A percentile compares a stretch with the other conserved stretches of the same genome.
Conservation (phyloP, 1,139 yeast species). For the Zygosaccharomyces pseudobailii region DNA sequence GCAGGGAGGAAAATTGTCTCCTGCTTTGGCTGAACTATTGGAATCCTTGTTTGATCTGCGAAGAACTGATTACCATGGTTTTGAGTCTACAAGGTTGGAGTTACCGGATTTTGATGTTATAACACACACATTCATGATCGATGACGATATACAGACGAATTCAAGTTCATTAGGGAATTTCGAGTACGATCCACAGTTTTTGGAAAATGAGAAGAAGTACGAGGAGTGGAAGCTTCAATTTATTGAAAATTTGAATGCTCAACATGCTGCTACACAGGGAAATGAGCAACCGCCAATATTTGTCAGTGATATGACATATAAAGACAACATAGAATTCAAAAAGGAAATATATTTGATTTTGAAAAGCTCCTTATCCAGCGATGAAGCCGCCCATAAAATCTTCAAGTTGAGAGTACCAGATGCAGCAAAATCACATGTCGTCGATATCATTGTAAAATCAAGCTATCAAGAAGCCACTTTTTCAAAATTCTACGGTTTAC, state of each 20-base stretch:
- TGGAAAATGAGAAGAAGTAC: slow-evolving; percentile 46
- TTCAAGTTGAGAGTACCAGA: slow-evolving; percentile 45
- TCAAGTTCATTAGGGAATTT: slow-evolving; percentile 50
- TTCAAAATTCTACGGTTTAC: slow-evolving; percentile 77
- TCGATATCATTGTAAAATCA: slow-evolving; percentile 75
- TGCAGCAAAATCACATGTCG: slow-evolving; percentile 43
- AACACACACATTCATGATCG: slow-evolving; percentile 57
- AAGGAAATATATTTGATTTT: slow-evolving; percentile 75
- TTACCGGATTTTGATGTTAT: slow-evolving; percentile 24
- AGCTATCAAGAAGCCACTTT: slow-evolving; percentile 87
- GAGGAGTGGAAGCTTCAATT: slow-evolving; percentile 27
- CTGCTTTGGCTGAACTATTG: slow-evolving; percentile 45
- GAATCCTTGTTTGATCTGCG: slow-evolving; percentile 51
- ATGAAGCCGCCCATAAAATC: slow-evolving; percentile 88
- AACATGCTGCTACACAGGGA: slow-evolving; percentile 13
- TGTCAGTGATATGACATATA: slow-evolving; percentile 59
- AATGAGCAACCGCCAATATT: slow-evolving; percentile 17
- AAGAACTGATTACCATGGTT: slow-evolving; percentile 44
- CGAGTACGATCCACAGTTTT: slow-evolving; percentile 49
- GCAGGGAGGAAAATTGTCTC: slow-evolving; percentile 49
- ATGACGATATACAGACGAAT: slow-evolving; percentile 41
- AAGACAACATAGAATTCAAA: slow-evolving; percentile 57
- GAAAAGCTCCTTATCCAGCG: slow-evolving; percentile 91
- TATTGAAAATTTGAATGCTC: not conserved
- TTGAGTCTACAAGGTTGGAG: slow-evolving; percentile 27